A percentile compares a stretch with the other conserved stretches of the same genome.
These are phyloP conservation scores for Solanum sejunctum DNA, from an alignment of 257 asterid species.

Conservation along the genomic window DNA sequence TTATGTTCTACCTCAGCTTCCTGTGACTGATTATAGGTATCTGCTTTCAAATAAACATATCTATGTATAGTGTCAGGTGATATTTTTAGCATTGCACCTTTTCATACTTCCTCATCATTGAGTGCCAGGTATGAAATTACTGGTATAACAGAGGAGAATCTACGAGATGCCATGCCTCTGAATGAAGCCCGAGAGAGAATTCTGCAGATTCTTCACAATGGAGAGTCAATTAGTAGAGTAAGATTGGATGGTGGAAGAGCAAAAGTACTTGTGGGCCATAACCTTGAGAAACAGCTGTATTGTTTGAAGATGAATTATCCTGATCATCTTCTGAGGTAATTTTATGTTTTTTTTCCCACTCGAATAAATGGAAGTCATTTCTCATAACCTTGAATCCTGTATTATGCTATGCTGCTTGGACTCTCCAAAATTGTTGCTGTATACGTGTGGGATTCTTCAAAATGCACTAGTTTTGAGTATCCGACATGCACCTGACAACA, in stretches of 20 bases:
- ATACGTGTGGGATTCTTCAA: no score
- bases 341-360: background rate
- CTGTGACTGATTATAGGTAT: conserved; percentile 41
- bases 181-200: conserved; percentile 36
- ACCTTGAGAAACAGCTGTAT: conserved; percentile 26
- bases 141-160: conserved; percentile 38
- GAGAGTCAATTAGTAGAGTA: conserved; percentile 29
- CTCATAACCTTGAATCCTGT: background rate
- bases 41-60: background rate
- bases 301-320: conserved; percentile 36
- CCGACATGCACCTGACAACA: no score
- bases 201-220: conserved; percentile 28
- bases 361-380: background rate
- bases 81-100: background rate
- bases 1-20: conserved; percentile 31
- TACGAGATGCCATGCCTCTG: conserved; percentile 41
- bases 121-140: conserved; percentile 36
- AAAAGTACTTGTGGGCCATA: conserved; percentile 43
- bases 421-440: no score
- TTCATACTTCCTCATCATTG: background rate
- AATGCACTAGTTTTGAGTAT: no score
- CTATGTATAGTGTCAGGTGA: background rate
- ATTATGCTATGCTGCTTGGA: no score
- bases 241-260: conserved; percentile 31
- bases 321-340: conserved; percentile 39